Base-by-base conservation (phyloP, 1,284 basidiomycete genomes). In the Marasmius fiardii region DNA sequence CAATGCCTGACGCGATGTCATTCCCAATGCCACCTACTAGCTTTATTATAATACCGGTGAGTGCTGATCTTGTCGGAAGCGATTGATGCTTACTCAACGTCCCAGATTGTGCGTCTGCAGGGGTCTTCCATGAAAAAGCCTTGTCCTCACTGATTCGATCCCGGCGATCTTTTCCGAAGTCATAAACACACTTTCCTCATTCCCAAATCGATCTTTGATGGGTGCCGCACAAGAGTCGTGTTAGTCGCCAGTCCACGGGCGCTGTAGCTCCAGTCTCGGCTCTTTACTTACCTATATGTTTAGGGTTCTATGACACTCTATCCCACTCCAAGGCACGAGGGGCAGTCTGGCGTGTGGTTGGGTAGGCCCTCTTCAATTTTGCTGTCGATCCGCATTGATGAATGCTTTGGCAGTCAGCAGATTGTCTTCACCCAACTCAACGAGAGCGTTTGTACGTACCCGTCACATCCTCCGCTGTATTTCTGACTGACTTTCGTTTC, bases 341-440 rank as follows among this genome's bases (percentile, higher is more conserved):
- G 1, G 81, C 84, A 3, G 67, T 76, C 3, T 87, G 85, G 85
- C 77, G 81, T 39, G 66, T 87, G 12, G 70, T 87, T 14, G 80
- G 80, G 74, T 82, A 65, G 43, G 62, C 58, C n/a, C 18, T 12
- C 26, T 43, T 11, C 12, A 26, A 16, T 54, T 43, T 39, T 41
- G 21, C 50, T 21, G 23, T 53, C 16, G 24, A 21, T 41, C 23
- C 28, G 54, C 43, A 24, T 34, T 12, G n/a, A 14, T 33, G 28
- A n/a, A 37, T 16, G 21, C 39, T 23, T 24, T 28, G 24, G 18
- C 58, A 82, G 80, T 11, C 80, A 83, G 61, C 81, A 85, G 60
- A 77, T 85, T 43, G 75, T 83, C 3, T 83, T 79, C 67, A 76
- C 74, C 2, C 76, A 79, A 61, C 64, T 83, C 43, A 75, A 77